Conservation (phyloP, 1,284 basidiomycete genomes). For the Sporisorium scitamineum region DNA sequence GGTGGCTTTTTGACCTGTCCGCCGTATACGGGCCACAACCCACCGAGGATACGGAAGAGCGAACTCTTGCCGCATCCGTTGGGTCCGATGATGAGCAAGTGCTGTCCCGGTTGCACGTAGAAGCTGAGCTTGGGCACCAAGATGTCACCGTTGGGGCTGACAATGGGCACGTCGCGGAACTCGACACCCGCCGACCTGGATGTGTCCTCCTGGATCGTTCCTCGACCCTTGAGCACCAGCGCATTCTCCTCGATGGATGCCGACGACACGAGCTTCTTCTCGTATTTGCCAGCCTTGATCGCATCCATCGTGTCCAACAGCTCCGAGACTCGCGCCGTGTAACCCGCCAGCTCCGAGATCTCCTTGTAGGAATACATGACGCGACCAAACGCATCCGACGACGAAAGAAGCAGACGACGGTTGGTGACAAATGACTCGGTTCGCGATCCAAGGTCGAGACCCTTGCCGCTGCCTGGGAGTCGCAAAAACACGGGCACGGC, state of each 20-base stretch:
- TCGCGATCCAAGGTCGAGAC: slow-evolving; percentile 63
- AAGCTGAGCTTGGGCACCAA: slow-evolving; percentile 83
- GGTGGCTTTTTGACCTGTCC: slow-evolving; percentile 93
- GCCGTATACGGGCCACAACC: slow-evolving; percentile 96
- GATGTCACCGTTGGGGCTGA: slow-evolving; percentile 95
- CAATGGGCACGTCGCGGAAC: slow-evolving; percentile 92
- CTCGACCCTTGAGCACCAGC: slow-evolving; percentile 82
- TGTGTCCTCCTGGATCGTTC: slow-evolving; percentile 73
- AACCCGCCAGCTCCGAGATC: slow-evolving; percentile 92
- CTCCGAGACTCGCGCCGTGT: slow-evolving; percentile 89
- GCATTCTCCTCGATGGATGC: slow-evolving; percentile 80
- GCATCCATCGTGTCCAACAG: slow-evolving; percentile 93
- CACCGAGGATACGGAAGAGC: slow-evolving; percentile 94
- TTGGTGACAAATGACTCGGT: slow-evolving; percentile 84
- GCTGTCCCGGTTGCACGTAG: slow-evolving; percentile 86
- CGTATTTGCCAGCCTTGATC: slow-evolving; percentile 83
- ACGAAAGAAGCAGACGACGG: slow-evolving; percentile 81
- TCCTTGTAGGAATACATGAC: slow-evolving; percentile 95
- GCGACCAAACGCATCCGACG: slow-evolving; percentile 75
- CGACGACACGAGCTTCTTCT: slow-evolving; percentile 85
- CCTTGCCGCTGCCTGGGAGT: slow-evolving; percentile 75
- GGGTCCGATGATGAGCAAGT: slow-evolving; percentile 71
- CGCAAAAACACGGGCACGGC: slow-evolving; percentile 94
- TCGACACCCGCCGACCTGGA: slow-evolving; percentile 76
- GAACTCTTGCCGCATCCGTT: slow-evolving; percentile 76